phyloP scores from a whole-genome alignment of 148 eudicot genomes.

The Rheum nobile region DNA sequence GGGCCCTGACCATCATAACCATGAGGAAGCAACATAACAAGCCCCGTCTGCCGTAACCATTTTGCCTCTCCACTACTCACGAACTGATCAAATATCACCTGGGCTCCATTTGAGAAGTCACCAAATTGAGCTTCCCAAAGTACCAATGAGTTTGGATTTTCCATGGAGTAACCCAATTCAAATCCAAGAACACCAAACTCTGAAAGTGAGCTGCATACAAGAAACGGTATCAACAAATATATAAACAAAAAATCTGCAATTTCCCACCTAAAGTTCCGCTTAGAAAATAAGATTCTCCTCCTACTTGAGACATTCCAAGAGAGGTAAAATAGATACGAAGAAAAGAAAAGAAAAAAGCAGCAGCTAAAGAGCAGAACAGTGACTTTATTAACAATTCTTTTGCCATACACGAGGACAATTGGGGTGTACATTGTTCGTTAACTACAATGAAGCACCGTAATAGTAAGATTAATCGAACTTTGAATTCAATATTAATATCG shows the following conservation, averaged over 20 bases:
- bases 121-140: slow-evolving; percentile 99
- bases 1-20: slow-evolving; percentile 99
- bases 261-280: slow-evolving; percentile 19
- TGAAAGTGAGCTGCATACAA: slow-evolving; percentile 72
- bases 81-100: slow-evolving; percentile 91
- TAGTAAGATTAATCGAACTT: not conserved
- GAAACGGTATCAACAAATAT: not conserved
- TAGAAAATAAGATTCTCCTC: not conserved
- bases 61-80: slow-evolving; percentile 94
- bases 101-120: slow-evolving; percentile 92
- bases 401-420: not conserved
- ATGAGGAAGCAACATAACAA: slow-evolving; percentile 87
- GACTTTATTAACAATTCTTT: not conserved
- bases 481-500: not conserved
- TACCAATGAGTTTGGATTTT: slow-evolving; percentile 90
- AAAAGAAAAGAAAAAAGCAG: not conserved
- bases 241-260: not conserved
- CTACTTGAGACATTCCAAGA: not conserved
- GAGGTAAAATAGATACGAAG: not conserved
- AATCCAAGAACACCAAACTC: slow-evolving; percentile 96
- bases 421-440: not conserved
- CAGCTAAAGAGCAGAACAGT: not conserved
- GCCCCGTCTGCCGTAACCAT: slow-evolving; percentile 87
- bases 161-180: slow-evolving; percentile 97
- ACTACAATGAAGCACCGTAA: not conserved